A percentile compares a stretch with the other conserved stretches of the same genome.
phyloP scores from a whole-genome alignment of 2,329 filamentous ascomycete species.

The Decorospora gaudefroyi region DNA sequence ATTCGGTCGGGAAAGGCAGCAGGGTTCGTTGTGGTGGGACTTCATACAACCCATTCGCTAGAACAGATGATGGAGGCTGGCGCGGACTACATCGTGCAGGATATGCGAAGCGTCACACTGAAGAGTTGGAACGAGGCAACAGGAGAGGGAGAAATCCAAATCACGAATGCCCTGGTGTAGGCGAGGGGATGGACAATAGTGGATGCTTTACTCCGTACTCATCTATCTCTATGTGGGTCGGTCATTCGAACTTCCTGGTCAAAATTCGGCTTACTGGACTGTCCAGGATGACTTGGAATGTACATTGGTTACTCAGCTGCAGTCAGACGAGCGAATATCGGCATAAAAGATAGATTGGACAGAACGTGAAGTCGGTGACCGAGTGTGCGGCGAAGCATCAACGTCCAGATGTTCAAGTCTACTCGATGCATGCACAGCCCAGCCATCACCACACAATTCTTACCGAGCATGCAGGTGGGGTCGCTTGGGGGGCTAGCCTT shows the following conservation, averaged over 20 bases:
- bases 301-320: conserved; percentile 20
- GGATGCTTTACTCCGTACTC: conserved; percentile 5
- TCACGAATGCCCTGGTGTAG: conserved; percentile 62
- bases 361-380: conserved; percentile 27
- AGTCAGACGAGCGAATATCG: conserved; percentile 18
- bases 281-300: neutral
- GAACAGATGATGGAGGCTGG: conserved; percentile 72
- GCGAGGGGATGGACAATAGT: conserved; percentile 9
- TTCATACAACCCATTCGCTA: conserved; percentile 80
- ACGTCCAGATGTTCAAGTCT: conserved; percentile 14
- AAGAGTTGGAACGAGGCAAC: conserved; percentile 58
- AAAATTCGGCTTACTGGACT: conserved; percentile 8
- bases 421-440: conserved; percentile 27
- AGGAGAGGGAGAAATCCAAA: conserved; percentile 68
- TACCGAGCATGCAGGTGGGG: conserved; percentile 9
- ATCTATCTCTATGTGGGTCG: conserved; percentile 1
- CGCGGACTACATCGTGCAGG: conserved; percentile 86
- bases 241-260: neutral
- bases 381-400: conserved; percentile 21
- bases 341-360: conserved; percentile 17
- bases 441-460: conserved; percentile 20
- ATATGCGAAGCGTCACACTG: conserved; percentile 74
- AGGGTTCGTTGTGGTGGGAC: conserved; percentile 80
- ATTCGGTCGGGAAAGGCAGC: conserved; percentile 82
- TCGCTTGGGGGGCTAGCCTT: conserved; percentile 6